phyloP scores from a whole-genome alignment of 768 basidiomycete genomes.

The Mycena latifolia region DNA sequence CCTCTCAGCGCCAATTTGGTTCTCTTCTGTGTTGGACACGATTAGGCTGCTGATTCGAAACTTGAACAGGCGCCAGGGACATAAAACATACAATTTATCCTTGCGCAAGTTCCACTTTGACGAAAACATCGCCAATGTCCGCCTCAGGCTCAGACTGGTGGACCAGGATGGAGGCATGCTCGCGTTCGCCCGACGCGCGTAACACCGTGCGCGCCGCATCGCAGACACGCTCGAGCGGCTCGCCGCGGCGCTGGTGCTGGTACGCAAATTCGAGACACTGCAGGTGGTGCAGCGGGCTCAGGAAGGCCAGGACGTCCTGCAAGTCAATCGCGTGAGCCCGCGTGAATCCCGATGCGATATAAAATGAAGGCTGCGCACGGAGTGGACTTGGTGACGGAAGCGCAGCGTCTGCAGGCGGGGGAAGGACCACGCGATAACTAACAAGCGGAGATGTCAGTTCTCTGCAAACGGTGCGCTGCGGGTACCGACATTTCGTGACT shows the following conservation, averaged over 20 bases:
- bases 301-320: conserved; percentile 6
- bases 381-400: conserved; percentile 4
- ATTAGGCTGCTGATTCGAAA: too few relatives aligned
- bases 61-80: too few relatives aligned
- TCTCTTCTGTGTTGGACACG: too few relatives aligned
- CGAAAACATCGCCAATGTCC: background rate
- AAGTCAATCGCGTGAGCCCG: too few relatives aligned
- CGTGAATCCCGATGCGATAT: too few relatives aligned
- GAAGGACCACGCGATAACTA: background rate
- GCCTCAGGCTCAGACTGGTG: background rate
- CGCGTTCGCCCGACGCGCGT: background rate
- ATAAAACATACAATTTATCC: too few relatives aligned
- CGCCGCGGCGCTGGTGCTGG: conserved; percentile 1
- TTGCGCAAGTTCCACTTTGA: too few relatives aligned
- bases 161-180: background rate
- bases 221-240: background rate
- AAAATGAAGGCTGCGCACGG: conserved; percentile 7
- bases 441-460: background rate
- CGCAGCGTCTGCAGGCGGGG: conserved; percentile 7
- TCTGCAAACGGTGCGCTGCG: background rate
- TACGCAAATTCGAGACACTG: conserved; percentile 10
- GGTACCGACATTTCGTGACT: conserved; percentile 5
- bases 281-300: conserved; percentile 2
- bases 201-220: background rate
- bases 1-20: too few relatives aligned